These are phyloP conservation scores for Euphrasia confusa DNA, from an alignment of 257 asterid species.

Conservation along the genomic window DNA sequence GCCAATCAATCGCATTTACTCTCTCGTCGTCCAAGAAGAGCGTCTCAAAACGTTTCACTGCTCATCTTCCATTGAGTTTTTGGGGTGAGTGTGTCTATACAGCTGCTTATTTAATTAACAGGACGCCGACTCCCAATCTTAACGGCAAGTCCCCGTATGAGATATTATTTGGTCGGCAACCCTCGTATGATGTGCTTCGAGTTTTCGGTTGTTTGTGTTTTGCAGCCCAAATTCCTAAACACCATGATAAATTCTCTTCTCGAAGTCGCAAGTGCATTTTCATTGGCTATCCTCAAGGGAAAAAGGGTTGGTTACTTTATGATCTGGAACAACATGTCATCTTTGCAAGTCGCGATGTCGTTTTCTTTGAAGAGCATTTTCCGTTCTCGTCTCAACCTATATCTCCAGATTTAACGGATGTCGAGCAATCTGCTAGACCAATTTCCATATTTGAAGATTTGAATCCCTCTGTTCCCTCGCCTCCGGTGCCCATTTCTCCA, in stretches of 20 bases:
- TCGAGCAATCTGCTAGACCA: too few species aligned
- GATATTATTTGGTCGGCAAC: neutral
- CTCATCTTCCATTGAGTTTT: neutral
- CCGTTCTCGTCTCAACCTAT: too few species aligned
- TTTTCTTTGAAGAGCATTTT: too few species aligned
- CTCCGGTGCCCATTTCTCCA: too few species aligned
- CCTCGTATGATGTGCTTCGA: neutral
- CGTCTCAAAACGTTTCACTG: neutral
- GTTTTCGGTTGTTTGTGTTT: neutral
- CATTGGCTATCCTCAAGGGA: too few species aligned
- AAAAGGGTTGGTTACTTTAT: too few species aligned
- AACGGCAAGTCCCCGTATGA: neutral
- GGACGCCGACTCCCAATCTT: neutral
- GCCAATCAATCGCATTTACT: neutral
- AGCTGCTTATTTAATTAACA: neutral
- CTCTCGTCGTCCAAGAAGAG: neutral
- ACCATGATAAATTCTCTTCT: neutral
- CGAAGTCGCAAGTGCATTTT: too few species aligned
- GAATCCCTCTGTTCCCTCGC: too few species aligned
- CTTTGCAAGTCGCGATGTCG: too few species aligned
- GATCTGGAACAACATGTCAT: too few species aligned
- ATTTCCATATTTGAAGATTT: too few species aligned
- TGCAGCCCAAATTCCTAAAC: neutral
- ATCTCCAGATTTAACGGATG: too few species aligned
- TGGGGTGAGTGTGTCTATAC: neutral